Evolutionary conservation across 2,329 filamentous ascomycete species (phyloP).

Genomic region (Pseudogymnoascus sp.): DNA sequence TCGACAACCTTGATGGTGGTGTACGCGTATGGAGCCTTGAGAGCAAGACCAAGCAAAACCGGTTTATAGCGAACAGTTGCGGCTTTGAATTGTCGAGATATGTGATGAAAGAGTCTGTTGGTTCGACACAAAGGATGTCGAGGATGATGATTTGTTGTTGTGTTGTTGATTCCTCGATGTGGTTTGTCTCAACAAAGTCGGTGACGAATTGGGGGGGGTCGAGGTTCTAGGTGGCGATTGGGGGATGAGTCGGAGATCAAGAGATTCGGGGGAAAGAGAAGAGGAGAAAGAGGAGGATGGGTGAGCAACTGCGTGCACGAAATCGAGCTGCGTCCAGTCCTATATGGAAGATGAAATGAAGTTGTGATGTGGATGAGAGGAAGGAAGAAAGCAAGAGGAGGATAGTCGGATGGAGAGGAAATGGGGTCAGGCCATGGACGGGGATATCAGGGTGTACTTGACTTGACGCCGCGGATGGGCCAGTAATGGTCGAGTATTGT

Average conservation of each 20-base stretch:
- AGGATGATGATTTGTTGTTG: background rate
- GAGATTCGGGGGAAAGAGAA: background rate
- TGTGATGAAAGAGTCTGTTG: background rate
- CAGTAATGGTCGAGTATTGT: too few species aligned
- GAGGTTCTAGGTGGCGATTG: slow-evolving; percentile 8
- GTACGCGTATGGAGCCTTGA: background rate
- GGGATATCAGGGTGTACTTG: slow-evolving; percentile 9
- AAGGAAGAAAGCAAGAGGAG: slow-evolving; percentile 2
- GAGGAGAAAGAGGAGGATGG: slow-evolving; percentile 9
- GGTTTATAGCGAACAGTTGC: background rate
- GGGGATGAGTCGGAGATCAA: background rate
- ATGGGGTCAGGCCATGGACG: slow-evolving; percentile 6
- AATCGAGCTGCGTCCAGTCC: slow-evolving; percentile 9
- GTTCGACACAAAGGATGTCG: background rate
- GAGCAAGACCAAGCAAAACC: slow-evolving; percentile 1
- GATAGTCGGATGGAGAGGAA: slow-evolving; percentile 6
- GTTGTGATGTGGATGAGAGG: slow-evolving; percentile 1
- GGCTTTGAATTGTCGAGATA: background rate
- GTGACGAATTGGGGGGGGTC: background rate
- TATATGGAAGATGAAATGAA: slow-evolving; percentile 8
- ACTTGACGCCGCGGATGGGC: background rate
- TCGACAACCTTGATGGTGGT: slow-evolving; percentile 9
- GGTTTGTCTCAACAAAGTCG: background rate
- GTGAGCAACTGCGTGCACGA: slow-evolving; percentile 7
- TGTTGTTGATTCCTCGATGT: background rate